Evolutionary conservation across 176 grass and related monocot genomes (phyloP).

Genomic region (Ampelocalamus luodianensis): DNA sequence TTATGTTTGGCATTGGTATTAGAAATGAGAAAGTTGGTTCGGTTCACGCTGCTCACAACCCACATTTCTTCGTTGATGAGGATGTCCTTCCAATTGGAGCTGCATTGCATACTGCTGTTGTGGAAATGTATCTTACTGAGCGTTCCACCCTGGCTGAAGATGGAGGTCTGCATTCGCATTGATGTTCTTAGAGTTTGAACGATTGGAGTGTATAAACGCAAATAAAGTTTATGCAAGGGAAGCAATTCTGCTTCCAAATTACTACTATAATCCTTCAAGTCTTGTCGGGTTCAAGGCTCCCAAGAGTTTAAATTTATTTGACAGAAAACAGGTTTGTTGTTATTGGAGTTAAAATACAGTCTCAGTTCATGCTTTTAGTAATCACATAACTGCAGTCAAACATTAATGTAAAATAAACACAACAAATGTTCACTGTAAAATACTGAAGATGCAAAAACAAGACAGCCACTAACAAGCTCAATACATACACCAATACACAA

Average conservation of each 20-base stretch:
- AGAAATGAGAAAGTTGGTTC: constrained; percentile 68
- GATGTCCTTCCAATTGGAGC: constrained; percentile 72
- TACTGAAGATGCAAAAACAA: background rate
- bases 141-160: background rate
- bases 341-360: background rate
- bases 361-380: background rate
- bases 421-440: background rate
- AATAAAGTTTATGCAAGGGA: background rate
- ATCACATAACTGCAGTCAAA: background rate
- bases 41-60: constrained; percentile 60
- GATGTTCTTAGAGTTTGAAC: background rate
- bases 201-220: background rate
- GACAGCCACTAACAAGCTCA: background rate
- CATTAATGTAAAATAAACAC: background rate
- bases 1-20: constrained; percentile 74
- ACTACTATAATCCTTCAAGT: background rate
- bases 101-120: constrained; percentile 65
- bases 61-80: constrained; percentile 80
- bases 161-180: background rate
- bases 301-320: background rate
- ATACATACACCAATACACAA: background rate
- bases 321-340: background rate
- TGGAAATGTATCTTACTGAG: constrained; percentile 61
- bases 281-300: background rate
- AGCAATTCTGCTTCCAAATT: background rate